Percentiles rank a stretch among this genome's conserved stretches.
Conservation (phyloP, 306 rosid species). For the Quercus parvula region DNA sequence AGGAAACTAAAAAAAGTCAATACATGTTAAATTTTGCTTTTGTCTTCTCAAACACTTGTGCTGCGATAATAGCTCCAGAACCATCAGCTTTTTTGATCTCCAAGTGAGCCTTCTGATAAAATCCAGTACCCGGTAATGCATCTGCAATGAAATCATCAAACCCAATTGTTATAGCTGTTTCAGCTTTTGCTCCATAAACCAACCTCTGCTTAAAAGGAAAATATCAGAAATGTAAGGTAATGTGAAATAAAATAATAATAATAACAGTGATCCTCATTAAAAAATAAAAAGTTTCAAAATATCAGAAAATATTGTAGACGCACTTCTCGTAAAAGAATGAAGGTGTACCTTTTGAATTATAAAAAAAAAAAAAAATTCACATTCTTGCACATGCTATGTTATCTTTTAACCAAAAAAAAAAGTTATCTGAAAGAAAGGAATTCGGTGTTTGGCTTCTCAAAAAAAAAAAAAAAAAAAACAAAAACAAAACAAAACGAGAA, state of each 20-base stretch:
- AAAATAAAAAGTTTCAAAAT: neutral
- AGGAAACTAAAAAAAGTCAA: constrained; percentile 14
- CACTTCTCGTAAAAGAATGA: too few species aligned
- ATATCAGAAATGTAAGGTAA: too few species aligned
- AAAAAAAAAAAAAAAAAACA: too few species aligned
- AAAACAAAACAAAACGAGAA: too few species aligned
- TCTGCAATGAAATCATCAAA: constrained; percentile 78
- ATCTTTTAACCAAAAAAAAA: too few species aligned
- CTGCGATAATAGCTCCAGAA: too few species aligned
- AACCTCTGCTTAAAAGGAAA: constrained; percentile 50
- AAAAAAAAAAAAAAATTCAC: neutral
- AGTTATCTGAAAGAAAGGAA: too few species aligned
- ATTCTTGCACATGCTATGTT: too few species aligned
- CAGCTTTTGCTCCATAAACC: constrained; percentile 88
- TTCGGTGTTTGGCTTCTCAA: too few species aligned
- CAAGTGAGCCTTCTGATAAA: constrained; percentile 20
- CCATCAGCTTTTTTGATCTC: too few species aligned
- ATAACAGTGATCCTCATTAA: neutral
- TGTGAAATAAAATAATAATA: neutral
- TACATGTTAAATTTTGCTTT: constrained; percentile 53
- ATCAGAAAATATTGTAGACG: too few species aligned
- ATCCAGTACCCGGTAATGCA: constrained; percentile 74
- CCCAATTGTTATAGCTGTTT: constrained; percentile 79
- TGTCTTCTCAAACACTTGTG: constrained; percentile 78
- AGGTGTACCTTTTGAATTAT: too few species aligned